A percentile compares a stretch with the other conserved stretches of the same genome.
Conservation (phyloP, 2,329 filamentous ascomycete species). For the Hypoxylon sp. region DNA sequence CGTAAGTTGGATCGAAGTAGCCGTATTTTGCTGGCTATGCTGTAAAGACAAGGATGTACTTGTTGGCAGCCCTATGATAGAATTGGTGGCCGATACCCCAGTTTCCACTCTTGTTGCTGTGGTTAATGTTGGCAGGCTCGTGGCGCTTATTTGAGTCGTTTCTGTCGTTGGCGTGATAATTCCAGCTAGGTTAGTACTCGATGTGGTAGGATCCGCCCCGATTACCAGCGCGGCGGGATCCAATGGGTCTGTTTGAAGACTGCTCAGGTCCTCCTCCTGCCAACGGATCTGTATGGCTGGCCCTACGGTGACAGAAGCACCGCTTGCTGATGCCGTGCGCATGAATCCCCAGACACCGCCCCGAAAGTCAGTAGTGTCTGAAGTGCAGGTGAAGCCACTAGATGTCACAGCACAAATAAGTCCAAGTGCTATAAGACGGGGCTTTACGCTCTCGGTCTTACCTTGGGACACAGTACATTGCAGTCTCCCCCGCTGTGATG, state of each 20-base stretch:
- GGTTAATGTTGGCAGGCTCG: not conserved
- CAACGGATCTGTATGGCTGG: slow-evolving; percentile 59
- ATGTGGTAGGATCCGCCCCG: not conserved
- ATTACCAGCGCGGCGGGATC: slow-evolving; percentile 46
- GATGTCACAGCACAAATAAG: slow-evolving; percentile 10
- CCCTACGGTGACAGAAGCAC: slow-evolving; percentile 46
- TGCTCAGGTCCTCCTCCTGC: slow-evolving; percentile 54
- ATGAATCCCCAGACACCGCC: slow-evolving; percentile 58
- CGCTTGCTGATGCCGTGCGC: slow-evolving; percentile 11
- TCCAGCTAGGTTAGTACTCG: not conserved
- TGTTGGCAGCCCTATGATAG: not conserved
- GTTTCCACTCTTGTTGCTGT: not conserved
- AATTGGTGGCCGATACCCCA: not conserved
- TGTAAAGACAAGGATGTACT: not conserved
- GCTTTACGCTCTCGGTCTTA: slow-evolving; percentile 30
- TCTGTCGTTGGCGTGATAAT: not conserved
- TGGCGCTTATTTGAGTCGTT: not conserved
- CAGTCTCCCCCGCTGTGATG: slow-evolving; percentile 52
- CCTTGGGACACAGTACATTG: slow-evolving; percentile 54
- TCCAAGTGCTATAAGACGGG: not conserved
- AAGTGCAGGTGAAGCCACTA: slow-evolving; percentile 58
- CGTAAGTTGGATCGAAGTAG: not conserved
- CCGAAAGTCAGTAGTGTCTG: slow-evolving; percentile 58
- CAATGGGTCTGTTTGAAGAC: slow-evolving; percentile 57
- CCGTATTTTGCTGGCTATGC: not conserved